phyloP scores from a whole-genome alignment of 1,284 basidiomycete genomes.

The Entoloma clypeatum region DNA sequence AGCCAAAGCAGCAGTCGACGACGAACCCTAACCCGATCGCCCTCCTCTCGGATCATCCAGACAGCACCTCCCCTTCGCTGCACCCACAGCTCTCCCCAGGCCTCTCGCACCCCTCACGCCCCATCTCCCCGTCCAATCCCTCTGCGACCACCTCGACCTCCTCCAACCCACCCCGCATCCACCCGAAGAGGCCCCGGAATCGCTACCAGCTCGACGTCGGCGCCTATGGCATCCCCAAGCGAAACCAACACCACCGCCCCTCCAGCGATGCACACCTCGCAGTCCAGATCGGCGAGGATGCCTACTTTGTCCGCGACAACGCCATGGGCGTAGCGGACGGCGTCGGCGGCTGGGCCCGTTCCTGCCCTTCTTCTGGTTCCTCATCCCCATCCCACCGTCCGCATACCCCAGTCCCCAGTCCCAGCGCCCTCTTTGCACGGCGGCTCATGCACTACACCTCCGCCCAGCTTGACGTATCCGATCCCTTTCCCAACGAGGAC shows the following conservation, averaged over 20 bases:
- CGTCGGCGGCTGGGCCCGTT: slow-evolving; percentile 79
- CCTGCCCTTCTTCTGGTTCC: background rate
- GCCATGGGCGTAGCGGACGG: slow-evolving; percentile 88
- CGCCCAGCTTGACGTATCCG: slow-evolving; percentile 35
- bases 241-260: slow-evolving; percentile 19
- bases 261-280: slow-evolving; percentile 35
- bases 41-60: slow-evolving; percentile 13
- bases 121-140: slow-evolving; percentile 19
- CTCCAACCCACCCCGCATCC: slow-evolving; percentile 30
- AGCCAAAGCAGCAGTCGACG: slow-evolving; percentile 33
- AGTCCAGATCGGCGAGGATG: slow-evolving; percentile 82
- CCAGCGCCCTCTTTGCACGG: slow-evolving; percentile 80
- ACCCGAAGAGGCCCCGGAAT: slow-evolving; percentile 37
- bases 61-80: slow-evolving; percentile 29
- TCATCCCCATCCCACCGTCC: slow-evolving; percentile 6
- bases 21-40: slow-evolving; percentile 28
- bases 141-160: slow-evolving; percentile 7
- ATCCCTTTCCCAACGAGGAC: slow-evolving; percentile 10
- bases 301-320: slow-evolving; percentile 80
- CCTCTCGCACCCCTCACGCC: slow-evolving; percentile 35
- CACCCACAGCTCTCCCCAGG: slow-evolving; percentile 42
- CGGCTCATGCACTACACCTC: slow-evolving; percentile 85
- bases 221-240: slow-evolving; percentile 67
- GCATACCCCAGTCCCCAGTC: slow-evolving; percentile 40
- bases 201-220: slow-evolving; percentile 66